Base-by-base conservation (phyloP, 2,329 filamentous ascomycete genomes). In the Phialophora tarda region DNA sequence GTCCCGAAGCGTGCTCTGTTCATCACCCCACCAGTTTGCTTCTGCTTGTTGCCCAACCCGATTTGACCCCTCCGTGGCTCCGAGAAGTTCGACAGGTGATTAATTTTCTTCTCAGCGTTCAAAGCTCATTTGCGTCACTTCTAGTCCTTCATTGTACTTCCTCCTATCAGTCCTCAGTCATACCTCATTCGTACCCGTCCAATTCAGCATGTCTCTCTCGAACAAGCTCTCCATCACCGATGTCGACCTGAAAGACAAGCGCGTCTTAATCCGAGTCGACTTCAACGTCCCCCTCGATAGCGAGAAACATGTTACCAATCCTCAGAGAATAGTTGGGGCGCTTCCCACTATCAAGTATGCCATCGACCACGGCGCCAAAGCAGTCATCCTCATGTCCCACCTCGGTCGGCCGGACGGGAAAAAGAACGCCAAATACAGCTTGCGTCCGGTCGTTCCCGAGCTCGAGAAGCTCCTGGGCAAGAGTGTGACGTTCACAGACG, bases 271-370 rank as follows among this genome's bases (percentile, higher is more conserved):
- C 80, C 91, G 95, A 78, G 95, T 99, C 80, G 95, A 99, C 88
- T 99, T 99, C 89, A 99, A 99, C 83, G 96, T 99, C 65, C 95
- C 95, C 71, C 92, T 99, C 77, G 93, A 99, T 79, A 87, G 85
- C 74, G 85, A 95, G 79, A 96, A 93, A 84, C 93, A 96, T 64
- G 88, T 99, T 81, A 98, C 95, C 81, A 99, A 99, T 88, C 92
- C 90, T 83, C 95, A 99, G 85, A 93, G 95, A 81, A 99, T 99
- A 77, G 93, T 92, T 76, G 96, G 95, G 77, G 95, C 95, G 76
- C 83, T 97, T 71, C 93, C 93, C 76, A 96, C 93, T 75, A 97
- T 97, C 86, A 96, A 96, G 84, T 89, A 97, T 81, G 93, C 93
- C 77, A 84, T 95, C 76, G 91, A 96, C 73, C 83, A 96, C 80